phyloP scores from a whole-genome alignment of 208 protist genomes.

The Porcisia hertigi region DNA sequence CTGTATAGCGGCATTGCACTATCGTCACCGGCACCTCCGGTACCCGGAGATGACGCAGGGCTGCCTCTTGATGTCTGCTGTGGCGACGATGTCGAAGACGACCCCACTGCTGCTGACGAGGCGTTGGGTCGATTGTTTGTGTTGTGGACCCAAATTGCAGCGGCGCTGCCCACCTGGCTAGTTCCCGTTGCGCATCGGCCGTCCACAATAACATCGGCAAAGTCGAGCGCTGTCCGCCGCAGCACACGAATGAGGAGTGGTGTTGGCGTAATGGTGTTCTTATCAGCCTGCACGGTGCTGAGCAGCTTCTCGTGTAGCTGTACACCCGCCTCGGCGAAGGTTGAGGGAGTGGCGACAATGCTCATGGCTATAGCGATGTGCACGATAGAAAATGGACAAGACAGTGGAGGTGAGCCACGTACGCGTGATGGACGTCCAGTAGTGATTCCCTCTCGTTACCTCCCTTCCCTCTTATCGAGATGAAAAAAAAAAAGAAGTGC shows the following conservation, averaged over 20 bases:
- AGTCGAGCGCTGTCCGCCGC: conserved; percentile 50
- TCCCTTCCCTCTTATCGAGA: background rate
- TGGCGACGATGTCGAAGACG: conserved; percentile 2
- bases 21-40: background rate
- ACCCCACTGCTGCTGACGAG: background rate
- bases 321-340: conserved; percentile 30
- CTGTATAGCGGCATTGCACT: conserved; percentile 32
- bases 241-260: conserved; percentile 61
- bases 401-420: background rate
- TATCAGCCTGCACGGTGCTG: conserved; percentile 28
- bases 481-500: background rate
- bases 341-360: background rate
- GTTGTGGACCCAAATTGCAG: conserved; percentile 46
- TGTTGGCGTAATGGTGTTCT: conserved; percentile 26
- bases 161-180: conserved; percentile 34
- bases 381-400: background rate
- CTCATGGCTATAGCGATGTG: conserved; percentile 3
- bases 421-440: background rate
- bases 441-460: background rate
- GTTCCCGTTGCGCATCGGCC: conserved; percentile 54
- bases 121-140: background rate
- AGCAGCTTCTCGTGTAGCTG: conserved; percentile 47
- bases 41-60: background rate
- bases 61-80: background rate
- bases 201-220: conserved; percentile 71